Evolutionary conservation across 176 grass and related monocot species (phyloP).

Genomic region (Ananas comosus): DNA sequence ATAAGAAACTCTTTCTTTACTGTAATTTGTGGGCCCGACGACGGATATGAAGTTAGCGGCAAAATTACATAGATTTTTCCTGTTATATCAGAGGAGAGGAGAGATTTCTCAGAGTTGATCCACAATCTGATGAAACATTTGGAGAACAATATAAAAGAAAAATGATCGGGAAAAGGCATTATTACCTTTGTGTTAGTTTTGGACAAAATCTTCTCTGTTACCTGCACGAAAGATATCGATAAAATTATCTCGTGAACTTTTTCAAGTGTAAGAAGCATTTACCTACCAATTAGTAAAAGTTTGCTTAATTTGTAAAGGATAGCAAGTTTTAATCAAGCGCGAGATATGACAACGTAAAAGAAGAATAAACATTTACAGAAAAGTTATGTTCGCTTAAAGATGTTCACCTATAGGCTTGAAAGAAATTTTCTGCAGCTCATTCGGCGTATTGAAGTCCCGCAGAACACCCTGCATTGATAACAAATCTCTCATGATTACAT

Average conservation of each 20-base stretch:
- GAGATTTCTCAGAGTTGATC: background rate
- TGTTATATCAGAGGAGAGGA: constrained; percentile 18
- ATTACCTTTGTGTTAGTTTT: constrained; percentile 66
- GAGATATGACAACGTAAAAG: too few relatives aligned
- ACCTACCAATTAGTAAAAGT: too few relatives aligned
- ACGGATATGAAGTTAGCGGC: constrained; percentile 21
- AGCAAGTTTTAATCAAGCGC: too few relatives aligned
- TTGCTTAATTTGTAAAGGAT: too few relatives aligned
- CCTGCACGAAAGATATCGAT: background rate
- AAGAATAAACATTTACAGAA: too few relatives aligned
- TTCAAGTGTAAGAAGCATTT: too few relatives aligned
- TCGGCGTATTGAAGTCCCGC: too few relatives aligned
- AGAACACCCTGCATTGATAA: background rate
- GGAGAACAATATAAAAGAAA: constrained; percentile 2
- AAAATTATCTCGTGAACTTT: too few relatives aligned
- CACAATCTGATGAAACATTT: background rate
- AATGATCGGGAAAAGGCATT: background rate
- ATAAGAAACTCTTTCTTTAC: constrained; percentile 14
- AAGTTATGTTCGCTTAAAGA: too few relatives aligned
- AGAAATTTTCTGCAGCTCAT: too few relatives aligned
- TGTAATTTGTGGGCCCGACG: constrained; percentile 2
- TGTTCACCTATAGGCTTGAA: too few relatives aligned
- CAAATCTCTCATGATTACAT: background rate
- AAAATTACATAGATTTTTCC: constrained; percentile 45
- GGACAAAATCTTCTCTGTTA: constrained; percentile 21